Base-by-base conservation (phyloP, 768 basidiomycete species). In the Boletus subcaerulescens region DNA sequence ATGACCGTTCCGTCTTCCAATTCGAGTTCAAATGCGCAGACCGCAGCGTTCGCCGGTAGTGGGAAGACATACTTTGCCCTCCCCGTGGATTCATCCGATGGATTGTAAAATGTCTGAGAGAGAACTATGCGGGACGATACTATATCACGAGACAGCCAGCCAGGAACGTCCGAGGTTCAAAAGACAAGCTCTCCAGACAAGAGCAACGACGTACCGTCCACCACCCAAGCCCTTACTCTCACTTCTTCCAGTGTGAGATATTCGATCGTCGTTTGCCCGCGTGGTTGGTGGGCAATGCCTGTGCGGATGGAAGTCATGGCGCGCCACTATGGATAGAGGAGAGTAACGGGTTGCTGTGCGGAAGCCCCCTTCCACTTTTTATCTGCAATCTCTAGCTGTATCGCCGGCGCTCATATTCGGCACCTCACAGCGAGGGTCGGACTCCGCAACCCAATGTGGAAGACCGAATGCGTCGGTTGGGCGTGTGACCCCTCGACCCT, bases 31-130 rank as follows among this genome's bases (percentile, higher is more conserved):
- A 86, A 86, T 0, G 75, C 76, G 54, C 81, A 84, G 9, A 84
- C 74, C 0, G 81, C 82, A 0, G 78, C 79, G 31, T 71, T 72
- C 1, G 76, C 79, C 0, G 84, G 85, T 6, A 86, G 74, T 10
- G 84, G 83, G 57, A 86, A 86, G 38, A 76, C 72, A 63, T 84
- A 86, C 32, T 79, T 75, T 26, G 79, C 80, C 44, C 76, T 70
- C 39, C 66, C 64, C 0, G 81, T 82, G 2, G 73, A 61, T 35
- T 55, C 57, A 10, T 67, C 62, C 4, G 70, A 68, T 0, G 71
- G 58, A 54, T 82, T 82, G 15, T 50, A 62, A 62, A 74, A 82
- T 0, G 63, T 65, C 49, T 81, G 80, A 1, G 58, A 55, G 38
- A 82, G 59, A 2, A 73, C 67, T 1, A 80, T 70, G 17, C 72